A percentile compares a stretch with the other conserved stretches of the same genome.
Conservation (phyloP, 495 filamentous ascomycete species). For the Lasiosphaeris hirsuta region DNA sequence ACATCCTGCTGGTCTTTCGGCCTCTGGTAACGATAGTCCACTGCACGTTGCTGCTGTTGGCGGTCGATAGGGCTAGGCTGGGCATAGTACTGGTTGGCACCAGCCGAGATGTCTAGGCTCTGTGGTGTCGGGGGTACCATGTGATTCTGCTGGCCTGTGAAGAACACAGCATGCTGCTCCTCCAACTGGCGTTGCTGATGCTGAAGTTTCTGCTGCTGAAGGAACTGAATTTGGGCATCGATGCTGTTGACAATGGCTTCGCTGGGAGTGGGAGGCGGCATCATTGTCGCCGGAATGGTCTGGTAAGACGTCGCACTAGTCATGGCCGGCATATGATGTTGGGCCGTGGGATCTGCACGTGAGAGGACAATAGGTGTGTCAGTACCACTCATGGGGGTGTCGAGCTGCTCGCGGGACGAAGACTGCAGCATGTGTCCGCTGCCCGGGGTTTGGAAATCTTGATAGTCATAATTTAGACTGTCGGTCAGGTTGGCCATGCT, state of each 20-base stretch:
- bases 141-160: slow-evolving; percentile 50
- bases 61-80: slow-evolving; percentile 48
- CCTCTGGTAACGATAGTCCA: slow-evolving; percentile 68
- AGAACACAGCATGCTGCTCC: slow-evolving; percentile 52
- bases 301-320: slow-evolving; percentile 40
- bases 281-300: slow-evolving; percentile 40
- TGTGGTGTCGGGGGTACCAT: slow-evolving; percentile 91
- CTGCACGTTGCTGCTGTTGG: slow-evolving; percentile 53
- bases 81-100: slow-evolving; percentile 50
- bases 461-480: slow-evolving; percentile 48
- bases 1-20: slow-evolving; percentile 78
- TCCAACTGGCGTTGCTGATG: slow-evolving; percentile 54
- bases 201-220: slow-evolving; percentile 58
- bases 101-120: slow-evolving; percentile 82
- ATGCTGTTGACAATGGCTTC: slow-evolving; percentile 48
- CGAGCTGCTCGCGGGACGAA: slow-evolving; percentile 41
- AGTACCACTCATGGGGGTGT: slow-evolving; percentile 49
- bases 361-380: slow-evolving; percentile 40
- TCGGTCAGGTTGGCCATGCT: slow-evolving; percentile 45
- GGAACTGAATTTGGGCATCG: slow-evolving; percentile 59
- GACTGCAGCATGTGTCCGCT: slow-evolving; percentile 35
- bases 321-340: slow-evolving; percentile 47
- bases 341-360: slow-evolving; percentile 34
- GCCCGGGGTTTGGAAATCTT: slow-evolving; percentile 40
- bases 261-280: slow-evolving; percentile 40